Percentiles rank a stretch among this genome's conserved stretches.
phyloP scores from a whole-genome alignment of 768 basidiomycete species.

The Phaffia tasmanica region DNA sequence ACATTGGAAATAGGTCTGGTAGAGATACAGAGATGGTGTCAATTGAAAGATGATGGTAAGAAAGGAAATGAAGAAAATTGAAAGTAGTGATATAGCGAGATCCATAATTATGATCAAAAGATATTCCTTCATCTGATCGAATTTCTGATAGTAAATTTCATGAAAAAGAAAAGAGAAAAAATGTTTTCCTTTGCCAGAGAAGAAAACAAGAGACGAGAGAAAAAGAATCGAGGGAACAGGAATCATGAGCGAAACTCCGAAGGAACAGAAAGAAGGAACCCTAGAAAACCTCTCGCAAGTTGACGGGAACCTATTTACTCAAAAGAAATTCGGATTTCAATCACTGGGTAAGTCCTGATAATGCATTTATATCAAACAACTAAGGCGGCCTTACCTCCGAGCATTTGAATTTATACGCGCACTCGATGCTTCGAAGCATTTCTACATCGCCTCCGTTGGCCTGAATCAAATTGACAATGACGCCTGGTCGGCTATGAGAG shows the following conservation, averaged over 20 bases:
- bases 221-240: neutral
- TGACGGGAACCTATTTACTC: constrained; percentile 19
- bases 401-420: constrained; percentile 59
- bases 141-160: neutral
- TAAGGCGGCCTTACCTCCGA: constrained; percentile 17
- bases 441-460: constrained; percentile 96
- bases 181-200: neutral
- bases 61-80: neutral
- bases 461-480: constrained; percentile 92
- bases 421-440: constrained; percentile 96
- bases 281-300: constrained; percentile 24
- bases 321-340: neutral
- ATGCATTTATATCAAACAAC: neutral
- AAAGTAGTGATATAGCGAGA: neutral
- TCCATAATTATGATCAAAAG: neutral
- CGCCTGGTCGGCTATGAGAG: constrained; percentile 70
- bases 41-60: neutral
- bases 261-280: too few relatives aligned
- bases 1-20: neutral
- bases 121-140: neutral
- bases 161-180: neutral
- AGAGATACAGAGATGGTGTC: neutral
- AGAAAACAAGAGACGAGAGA: too few relatives aligned
- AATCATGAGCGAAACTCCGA: neutral
- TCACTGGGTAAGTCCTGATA: neutral